Conservation (phyloP, 2,329 filamentous ascomycete species). For the Zymoseptoria brevis region DNA sequence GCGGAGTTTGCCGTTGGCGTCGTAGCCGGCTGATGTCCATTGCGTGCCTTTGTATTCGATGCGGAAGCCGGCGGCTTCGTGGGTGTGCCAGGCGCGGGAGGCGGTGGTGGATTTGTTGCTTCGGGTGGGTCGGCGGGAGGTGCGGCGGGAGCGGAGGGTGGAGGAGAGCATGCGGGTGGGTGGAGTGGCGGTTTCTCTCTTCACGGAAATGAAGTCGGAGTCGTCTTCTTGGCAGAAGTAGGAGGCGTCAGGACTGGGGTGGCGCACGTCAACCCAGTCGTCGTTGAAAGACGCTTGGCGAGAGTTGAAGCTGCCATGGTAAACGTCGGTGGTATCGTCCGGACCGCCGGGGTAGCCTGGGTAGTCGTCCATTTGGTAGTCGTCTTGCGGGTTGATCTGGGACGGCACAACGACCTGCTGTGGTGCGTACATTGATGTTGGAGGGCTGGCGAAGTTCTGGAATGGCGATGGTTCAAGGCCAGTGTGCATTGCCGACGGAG, state of each 20-base stretch:
- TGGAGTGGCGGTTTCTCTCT: conserved; percentile 7
- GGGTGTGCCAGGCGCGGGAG: conserved; percentile 6
- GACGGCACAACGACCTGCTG: conserved; percentile 21
- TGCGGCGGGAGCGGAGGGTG: background rate
- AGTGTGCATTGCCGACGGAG: conserved; percentile 1
- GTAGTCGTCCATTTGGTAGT: conserved; percentile 14
- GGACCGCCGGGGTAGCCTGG: conserved; percentile 6
- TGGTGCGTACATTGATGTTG: background rate
- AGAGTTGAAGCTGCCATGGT: conserved; percentile 12
- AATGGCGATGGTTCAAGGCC: conserved; percentile 11
- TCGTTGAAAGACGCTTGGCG: conserved; percentile 3
- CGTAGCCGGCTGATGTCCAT: conserved; percentile 1
- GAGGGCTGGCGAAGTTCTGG: background rate
- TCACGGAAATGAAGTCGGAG: conserved; percentile 18
- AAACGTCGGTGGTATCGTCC: conserved; percentile 3
- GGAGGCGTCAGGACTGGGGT: conserved; percentile 10
- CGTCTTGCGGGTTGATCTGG: conserved; percentile 18
- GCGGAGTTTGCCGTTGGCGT: background rate
- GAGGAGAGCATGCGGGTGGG: background rate
- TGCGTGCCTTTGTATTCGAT: conserved; percentile 8
- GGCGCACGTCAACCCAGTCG: conserved; percentile 10
- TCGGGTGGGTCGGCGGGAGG: conserved; percentile 6
- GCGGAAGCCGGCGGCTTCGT: conserved; percentile 1
- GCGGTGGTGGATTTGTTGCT: conserved; percentile 3
- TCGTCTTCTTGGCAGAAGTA: conserved; percentile 18